Conservation (phyloP, 805 yeast species). For the Vanderwaltozyma verrucispora region DNA sequence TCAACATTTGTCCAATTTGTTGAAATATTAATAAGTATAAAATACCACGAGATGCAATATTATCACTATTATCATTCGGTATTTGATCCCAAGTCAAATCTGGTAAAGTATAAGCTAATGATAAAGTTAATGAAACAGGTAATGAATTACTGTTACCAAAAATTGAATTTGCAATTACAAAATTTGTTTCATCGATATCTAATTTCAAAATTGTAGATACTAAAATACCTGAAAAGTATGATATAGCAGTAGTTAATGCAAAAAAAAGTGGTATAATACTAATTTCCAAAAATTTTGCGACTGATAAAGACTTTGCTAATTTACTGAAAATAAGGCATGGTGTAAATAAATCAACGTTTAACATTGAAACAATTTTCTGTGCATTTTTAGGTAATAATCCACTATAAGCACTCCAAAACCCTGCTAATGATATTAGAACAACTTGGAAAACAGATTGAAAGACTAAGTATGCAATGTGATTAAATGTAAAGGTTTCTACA, state of each 20-base stretch:
- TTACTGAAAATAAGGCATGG: slow-evolving; percentile 91
- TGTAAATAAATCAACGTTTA: slow-evolving; percentile 87
- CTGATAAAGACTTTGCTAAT: slow-evolving; percentile 53
- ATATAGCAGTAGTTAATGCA: slow-evolving; percentile 70
- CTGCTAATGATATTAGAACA: slow-evolving; percentile 76
- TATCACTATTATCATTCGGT: slow-evolving; percentile 52
- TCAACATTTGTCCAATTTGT: slow-evolving; percentile 69
- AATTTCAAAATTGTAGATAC: slow-evolving; percentile 46
- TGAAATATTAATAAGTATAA: slow-evolving; percentile 66
- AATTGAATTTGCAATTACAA: slow-evolving; percentile 93
- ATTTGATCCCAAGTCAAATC: slow-evolving; percentile 66
- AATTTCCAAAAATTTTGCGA: slow-evolving; percentile 69
- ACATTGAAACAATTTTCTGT: slow-evolving; percentile 61
- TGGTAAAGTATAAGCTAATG: slow-evolving; percentile 67
- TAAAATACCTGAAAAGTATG: slow-evolving; percentile 50
- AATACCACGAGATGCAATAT: slow-evolving; percentile 73
- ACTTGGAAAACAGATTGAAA: slow-evolving; percentile 90
- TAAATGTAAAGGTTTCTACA: slow-evolving; percentile 16
- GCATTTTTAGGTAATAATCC: slow-evolving; percentile 60
- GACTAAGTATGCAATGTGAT: slow-evolving; percentile 46
- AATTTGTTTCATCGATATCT: slow-evolving; percentile 71
- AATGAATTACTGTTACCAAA: slow-evolving; percentile 92
- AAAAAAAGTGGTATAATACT: slow-evolving; percentile 77
- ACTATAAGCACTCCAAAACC: slow-evolving; percentile 68
- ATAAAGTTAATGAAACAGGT: slow-evolving; percentile 82